Percentiles rank a stretch among this genome's conserved stretches.
Evolutionary conservation across 75 land plant genomes (phyloP).

Genomic region (Cupressus sempervirens): DNA sequence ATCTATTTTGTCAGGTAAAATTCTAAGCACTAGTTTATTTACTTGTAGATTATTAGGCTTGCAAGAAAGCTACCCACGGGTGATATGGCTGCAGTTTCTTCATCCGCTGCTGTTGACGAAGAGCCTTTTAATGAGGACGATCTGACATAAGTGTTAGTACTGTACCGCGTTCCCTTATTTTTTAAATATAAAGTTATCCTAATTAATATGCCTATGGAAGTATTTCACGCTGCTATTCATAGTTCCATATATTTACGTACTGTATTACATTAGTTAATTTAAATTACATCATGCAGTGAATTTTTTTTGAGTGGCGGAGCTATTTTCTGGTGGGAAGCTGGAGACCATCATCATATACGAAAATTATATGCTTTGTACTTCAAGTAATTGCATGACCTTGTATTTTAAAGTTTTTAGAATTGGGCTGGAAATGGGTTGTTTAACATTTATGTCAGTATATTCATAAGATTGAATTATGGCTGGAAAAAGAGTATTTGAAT

Average conservation of each 20-base stretch:
- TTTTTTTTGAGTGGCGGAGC: not conserved
- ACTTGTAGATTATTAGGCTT: constrained; percentile 73
- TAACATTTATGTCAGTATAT: not conserved
- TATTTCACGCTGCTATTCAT: not conserved
- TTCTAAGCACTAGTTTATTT: not conserved
- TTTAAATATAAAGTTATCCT: not conserved
- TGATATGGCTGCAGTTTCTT: constrained; percentile 38
- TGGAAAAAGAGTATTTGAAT: not conserved
- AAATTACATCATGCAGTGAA: not conserved
- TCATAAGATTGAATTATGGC: too few species aligned
- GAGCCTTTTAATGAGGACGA: constrained; percentile 60
- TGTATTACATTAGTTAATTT: not conserved
- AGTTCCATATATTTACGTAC: not conserved
- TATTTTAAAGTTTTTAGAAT: not conserved
- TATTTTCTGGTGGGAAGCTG: not conserved
- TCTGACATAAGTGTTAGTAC: constrained; percentile 36
- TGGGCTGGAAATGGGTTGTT: not conserved
- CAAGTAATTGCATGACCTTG: not conserved
- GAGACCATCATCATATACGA: not conserved
- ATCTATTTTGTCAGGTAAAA: not conserved
- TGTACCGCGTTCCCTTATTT: not conserved
- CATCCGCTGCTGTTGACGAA: constrained; percentile 18
- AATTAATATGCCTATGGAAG: not conserved
- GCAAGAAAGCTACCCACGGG: constrained; percentile 85
- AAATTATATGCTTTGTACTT: not conserved